These are phyloP conservation scores for Colletotrichum filicis DNA, from an alignment of 2,329 filamentous ascomycete species.

Conservation along the genomic window DNA sequence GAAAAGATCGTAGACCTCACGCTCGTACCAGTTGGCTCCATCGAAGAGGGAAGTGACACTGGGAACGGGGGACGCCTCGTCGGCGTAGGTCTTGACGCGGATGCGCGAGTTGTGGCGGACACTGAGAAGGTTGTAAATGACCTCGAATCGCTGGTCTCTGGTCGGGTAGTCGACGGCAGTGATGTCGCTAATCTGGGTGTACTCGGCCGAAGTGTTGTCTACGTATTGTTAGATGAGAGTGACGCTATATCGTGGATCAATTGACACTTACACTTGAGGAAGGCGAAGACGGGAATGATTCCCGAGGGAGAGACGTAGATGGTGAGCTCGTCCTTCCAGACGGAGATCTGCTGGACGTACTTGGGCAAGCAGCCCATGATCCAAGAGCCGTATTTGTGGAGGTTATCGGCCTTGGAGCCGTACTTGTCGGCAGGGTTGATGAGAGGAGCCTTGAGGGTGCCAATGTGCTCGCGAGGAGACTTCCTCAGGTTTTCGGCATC, in stretches of 20 bases:
- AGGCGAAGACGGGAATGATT: slow-evolving; percentile 90
- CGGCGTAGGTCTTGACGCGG: slow-evolving; percentile 97
- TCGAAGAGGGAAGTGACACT: slow-evolving; percentile 89
- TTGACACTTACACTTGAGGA: slow-evolving; percentile 77
- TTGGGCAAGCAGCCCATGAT: slow-evolving; percentile 96
- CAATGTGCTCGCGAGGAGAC: slow-evolving; percentile 66
- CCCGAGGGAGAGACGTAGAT: slow-evolving; percentile 91
- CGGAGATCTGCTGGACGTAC: slow-evolving; percentile 98
- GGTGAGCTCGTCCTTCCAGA: slow-evolving; percentile 99
- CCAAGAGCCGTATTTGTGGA: slow-evolving; percentile 97
- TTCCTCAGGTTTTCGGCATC: slow-evolving; percentile 75
- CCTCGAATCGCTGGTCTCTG: slow-evolving; percentile 93
- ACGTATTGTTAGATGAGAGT: background rate
- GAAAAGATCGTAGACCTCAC: slow-evolving; percentile 97
- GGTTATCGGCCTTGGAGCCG: slow-evolving; percentile 83
- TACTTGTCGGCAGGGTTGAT: slow-evolving; percentile 96
- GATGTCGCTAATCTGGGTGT: slow-evolving; percentile 91
- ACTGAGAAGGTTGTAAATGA: slow-evolving; percentile 97
- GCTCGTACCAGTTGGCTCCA: slow-evolving; percentile 98
- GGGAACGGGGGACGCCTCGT: slow-evolving; percentile 93
- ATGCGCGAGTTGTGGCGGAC: slow-evolving; percentile 97
- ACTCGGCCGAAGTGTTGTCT: slow-evolving; percentile 98
- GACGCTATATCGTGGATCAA: background rate
- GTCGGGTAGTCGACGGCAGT: slow-evolving; percentile 97
- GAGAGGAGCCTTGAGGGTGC: slow-evolving; percentile 77